Conservation (phyloP, 2,329 filamentous ascomycete genomes). For the Myriangium duriaei region DNA sequence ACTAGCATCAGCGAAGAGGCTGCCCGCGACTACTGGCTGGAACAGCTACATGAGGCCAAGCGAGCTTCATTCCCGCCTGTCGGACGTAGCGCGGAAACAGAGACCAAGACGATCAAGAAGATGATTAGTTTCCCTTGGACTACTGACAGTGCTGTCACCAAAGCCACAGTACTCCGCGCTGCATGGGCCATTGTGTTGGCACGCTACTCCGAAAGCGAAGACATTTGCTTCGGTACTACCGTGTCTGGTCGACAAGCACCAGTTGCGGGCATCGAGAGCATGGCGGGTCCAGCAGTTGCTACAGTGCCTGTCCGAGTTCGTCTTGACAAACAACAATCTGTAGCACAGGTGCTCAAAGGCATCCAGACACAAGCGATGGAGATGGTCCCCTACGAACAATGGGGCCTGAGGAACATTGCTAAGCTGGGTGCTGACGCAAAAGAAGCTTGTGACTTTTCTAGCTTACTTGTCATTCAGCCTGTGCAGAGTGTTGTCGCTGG, state of each 20-base stretch:
- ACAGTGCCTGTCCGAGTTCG: not conserved
- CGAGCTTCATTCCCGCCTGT: not conserved
- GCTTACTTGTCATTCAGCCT: conserved; percentile 2
- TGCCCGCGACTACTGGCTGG: not conserved
- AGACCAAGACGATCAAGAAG: not conserved
- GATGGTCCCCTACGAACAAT: not conserved
- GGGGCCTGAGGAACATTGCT: conserved; percentile 1
- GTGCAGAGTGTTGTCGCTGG: not conserved
- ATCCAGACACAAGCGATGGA: not conserved
- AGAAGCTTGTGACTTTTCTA: conserved; percentile 4
- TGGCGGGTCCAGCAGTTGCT: not conserved
- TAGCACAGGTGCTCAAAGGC: not conserved
- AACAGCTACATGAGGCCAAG: not conserved
- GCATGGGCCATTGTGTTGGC: conserved; percentile 3
- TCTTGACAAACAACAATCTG: not conserved
- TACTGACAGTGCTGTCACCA: not conserved
- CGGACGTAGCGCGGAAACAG: not conserved
- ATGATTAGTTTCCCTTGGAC: not conserved
- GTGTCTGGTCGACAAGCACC: not conserved
- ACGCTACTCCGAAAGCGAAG: not conserved
- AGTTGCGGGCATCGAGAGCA: not conserved
- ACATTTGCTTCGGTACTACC: conserved; percentile 5
- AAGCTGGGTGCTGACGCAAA: not conserved
- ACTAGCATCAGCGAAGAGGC: not conserved
- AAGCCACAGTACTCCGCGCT: conserved; percentile 1